A percentile compares a stretch with the other conserved stretches of the same genome.
Evolutionary conservation across 371 early-diverging fungal genomes (phyloP).

Genomic region (Mucor ambiguus): DNA sequence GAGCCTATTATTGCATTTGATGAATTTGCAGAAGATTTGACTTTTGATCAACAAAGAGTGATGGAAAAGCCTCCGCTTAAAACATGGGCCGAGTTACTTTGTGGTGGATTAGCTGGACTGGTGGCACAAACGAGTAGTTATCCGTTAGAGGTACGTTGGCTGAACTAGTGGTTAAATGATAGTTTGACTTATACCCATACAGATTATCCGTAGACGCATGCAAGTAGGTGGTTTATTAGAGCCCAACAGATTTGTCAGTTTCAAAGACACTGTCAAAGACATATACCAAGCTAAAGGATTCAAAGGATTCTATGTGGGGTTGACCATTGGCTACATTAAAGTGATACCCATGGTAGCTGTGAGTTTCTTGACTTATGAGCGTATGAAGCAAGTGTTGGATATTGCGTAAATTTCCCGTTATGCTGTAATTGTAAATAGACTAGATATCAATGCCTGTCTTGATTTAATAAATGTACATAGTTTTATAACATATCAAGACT

Average conservation of each 20-base stretch:
- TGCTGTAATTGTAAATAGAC: background rate
- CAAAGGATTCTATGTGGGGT: slow-evolving; percentile 94
- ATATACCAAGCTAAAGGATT: slow-evolving; percentile 73
- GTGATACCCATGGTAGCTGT: slow-evolving; percentile 92
- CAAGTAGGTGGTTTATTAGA: slow-evolving; percentile 80
- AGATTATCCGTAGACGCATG: slow-evolving; percentile 86
- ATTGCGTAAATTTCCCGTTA: slow-evolving; percentile 45
- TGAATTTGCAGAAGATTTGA: slow-evolving; percentile 21
- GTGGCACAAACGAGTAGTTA: slow-evolving; percentile 89
- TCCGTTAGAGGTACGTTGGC: slow-evolving; percentile 74
- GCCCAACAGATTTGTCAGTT: slow-evolving; percentile 56
- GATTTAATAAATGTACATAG: too few species aligned
- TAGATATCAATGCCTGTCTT: too few species aligned
- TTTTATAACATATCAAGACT: too few species aligned
- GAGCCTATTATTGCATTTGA: slow-evolving; percentile 14
- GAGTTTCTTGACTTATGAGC: slow-evolving; percentile 85
- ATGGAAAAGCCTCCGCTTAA: slow-evolving; percentile 36
- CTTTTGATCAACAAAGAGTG: slow-evolving; percentile 27
- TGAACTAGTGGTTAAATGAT: too few species aligned
- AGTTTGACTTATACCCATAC: too few species aligned
- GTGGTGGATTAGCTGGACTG: slow-evolving; percentile 88
- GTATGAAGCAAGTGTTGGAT: slow-evolving; percentile 66
- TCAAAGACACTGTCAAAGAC: slow-evolving; percentile 59
- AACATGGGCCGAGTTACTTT: slow-evolving; percentile 76
- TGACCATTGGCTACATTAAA: slow-evolving; percentile 95